Evolutionary conservation across 164 flowering plant species (phyloP), one percentile per base, ranked within the genome.

Genomic region (grape (Vitis vinifera)): DNA sequence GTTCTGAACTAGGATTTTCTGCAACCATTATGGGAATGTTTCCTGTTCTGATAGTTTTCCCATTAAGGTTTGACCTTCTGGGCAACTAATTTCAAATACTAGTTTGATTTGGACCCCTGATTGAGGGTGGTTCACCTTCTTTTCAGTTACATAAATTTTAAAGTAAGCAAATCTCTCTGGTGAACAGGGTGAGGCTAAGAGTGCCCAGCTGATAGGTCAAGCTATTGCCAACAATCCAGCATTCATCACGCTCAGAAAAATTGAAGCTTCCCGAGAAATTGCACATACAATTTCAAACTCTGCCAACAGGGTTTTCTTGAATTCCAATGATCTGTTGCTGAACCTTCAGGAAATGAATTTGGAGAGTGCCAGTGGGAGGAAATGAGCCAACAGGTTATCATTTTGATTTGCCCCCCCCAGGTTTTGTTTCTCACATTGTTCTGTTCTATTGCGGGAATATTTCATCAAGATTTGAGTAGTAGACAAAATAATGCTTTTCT

Each of bases 161-260:
- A 23, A 37, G 44, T 37, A 37, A 37, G 44, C 0, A 37, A 37
- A 10, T 44, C 44, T 55, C 27, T 50, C 14, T 60, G 48, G 44
- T 59, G 57, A 57, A 16, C 71, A 82, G 84, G 84, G 84, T 14
- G 87, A 83, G 55, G 84, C 87, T 15, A 77, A 65, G 58, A 81
- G 84, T 77, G 87, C 84, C 12, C 81, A 77, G 68, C 79, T 81
- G 64, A 81, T 83, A 11, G 86, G 86, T 62, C 68, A 83, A 68
- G 82, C 84, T 14, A 81, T 83, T 31, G 79, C 86, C 10, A 79
- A 73, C 60, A 83, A 81, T 57, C 82, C 79, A 8, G 82, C 86
- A 12, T 81, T 79, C 55, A 77, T 83, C 60, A 80, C 83, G 5
- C 71, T 82, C n/a, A 77, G 83, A 69, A 80, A 75, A 68, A 82